phyloP scores from a whole-genome alignment of 2,329 filamentous ascomycete genomes.

The Neurospora sp. region DNA sequence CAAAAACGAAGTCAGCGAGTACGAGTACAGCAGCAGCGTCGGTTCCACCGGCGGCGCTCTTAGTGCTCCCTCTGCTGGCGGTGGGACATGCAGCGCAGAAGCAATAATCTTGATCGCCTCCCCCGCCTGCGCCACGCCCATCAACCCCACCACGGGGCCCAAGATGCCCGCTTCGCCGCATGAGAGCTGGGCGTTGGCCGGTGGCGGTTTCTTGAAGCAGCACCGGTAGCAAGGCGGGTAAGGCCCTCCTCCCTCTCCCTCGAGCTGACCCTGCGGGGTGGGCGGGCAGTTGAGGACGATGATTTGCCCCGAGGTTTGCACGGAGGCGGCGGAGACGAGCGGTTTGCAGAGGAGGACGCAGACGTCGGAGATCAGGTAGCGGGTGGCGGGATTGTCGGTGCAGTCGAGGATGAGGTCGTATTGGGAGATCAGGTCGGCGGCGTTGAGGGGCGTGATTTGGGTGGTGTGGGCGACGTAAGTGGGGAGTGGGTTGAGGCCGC shows the following conservation, averaged over 20 bases:
- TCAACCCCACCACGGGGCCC: constrained; percentile 83
- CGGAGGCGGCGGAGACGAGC: constrained; percentile 79
- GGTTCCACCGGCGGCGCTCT: constrained; percentile 6
- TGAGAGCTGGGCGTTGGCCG: constrained; percentile 68
- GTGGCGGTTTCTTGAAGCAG: constrained; percentile 80
- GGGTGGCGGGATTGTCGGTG: constrained; percentile 83
- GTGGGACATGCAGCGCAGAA: constrained; percentile 16
- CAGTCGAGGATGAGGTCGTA: constrained; percentile 91
- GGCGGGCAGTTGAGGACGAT: constrained; percentile 80
- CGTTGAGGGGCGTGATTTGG: constrained; percentile 61
- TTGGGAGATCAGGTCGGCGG: constrained; percentile 50
- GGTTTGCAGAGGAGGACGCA: constrained; percentile 72
- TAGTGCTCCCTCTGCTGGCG: neutral
- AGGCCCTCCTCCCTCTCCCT: constrained; percentile 25
- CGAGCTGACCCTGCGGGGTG: constrained; percentile 40
- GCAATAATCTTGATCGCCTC: constrained; percentile 81
- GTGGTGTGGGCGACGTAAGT: constrained; percentile 52
- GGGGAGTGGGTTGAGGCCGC: constrained; percentile 58
- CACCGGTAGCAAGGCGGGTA: constrained; percentile 90
- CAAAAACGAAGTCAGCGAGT: constrained; percentile 24
- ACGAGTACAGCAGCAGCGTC: constrained; percentile 37
- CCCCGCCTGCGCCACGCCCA: constrained; percentile 86
- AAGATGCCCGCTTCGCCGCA: constrained; percentile 91
- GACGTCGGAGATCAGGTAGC: constrained; percentile 86
- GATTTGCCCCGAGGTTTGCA: constrained; percentile 82